phyloP scores from a whole-genome alignment of 2,329 filamentous ascomycete genomes.

The Rhynchosporium agropyri region DNA sequence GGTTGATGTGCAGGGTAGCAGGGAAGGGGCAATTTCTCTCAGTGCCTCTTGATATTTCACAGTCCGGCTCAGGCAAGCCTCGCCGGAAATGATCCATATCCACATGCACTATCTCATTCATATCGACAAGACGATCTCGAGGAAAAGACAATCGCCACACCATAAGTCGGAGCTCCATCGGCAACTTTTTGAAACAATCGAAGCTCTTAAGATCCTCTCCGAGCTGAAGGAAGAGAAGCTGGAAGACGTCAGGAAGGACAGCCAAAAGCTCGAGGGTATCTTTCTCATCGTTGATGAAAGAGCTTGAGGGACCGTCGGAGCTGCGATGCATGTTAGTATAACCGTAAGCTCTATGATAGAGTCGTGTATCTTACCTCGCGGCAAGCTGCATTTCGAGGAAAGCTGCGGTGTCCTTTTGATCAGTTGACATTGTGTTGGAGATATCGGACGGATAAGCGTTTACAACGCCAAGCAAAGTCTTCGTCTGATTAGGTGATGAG shows the following conservation, averaged over 20 bases:
- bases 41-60: neutral
- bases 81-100: neutral
- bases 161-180: neutral
- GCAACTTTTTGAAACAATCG: neutral
- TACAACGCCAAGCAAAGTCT: no score
- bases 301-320: neutral
- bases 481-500: no score
- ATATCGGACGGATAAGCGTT: no score
- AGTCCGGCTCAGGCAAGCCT: neutral
- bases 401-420: no score
- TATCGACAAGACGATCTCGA: neutral
- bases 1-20: neutral
- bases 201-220: neutral
- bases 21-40: neutral
- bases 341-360: no score
- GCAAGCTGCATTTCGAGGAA: no score
- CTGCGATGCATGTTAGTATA: no score
- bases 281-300: neutral
- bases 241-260: neutral
- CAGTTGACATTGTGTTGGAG: no score
- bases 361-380: no score
- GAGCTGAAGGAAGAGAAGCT: neutral
- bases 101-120: neutral
- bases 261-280: neutral
- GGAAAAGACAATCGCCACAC: neutral